phyloP scores from a whole-genome alignment of 2,329 filamentous ascomycete genomes.

The Xylariaceae sp. region DNA sequence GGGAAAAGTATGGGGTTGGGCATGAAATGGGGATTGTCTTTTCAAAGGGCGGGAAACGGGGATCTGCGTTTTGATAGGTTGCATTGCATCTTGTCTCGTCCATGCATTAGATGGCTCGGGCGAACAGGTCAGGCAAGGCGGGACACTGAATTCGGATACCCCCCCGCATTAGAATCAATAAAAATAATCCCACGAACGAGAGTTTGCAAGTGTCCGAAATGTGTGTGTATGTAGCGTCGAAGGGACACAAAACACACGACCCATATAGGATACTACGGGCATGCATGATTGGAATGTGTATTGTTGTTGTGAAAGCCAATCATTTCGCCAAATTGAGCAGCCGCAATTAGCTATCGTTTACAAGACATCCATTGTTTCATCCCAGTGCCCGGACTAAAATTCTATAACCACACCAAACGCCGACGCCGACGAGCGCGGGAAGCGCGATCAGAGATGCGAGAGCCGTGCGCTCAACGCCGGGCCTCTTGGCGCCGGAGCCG shows the following conservation, averaged over 20 bases:
- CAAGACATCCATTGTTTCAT: not conserved
- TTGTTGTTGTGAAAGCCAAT: not conserved
- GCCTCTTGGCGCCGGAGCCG: slow-evolving; percentile 27
- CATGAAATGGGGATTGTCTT: not conserved
- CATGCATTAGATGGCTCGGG: slow-evolving; percentile 2
- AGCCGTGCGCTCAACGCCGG: slow-evolving; percentile 31
- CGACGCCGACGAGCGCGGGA: slow-evolving; percentile 11
- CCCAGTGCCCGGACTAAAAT: slow-evolving; percentile 3
- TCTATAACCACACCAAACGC: slow-evolving; percentile 15
- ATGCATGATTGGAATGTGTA: too few species aligned
- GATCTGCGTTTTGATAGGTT: not conserved
- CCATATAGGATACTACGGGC: not conserved
- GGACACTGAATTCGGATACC: slow-evolving; percentile 1
- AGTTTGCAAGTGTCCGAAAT: not conserved
- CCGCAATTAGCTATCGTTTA: not conserved
- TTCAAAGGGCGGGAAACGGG: not conserved
- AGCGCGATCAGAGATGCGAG: slow-evolving; percentile 22
- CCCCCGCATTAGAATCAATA: not conserved
- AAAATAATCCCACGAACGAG: not conserved
- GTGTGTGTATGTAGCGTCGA: not conserved
- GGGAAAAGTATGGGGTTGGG: not conserved
- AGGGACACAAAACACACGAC: not conserved
- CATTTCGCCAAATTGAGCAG: not conserved
- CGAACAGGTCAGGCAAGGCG: not conserved
- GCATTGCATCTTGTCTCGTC: slow-evolving; percentile 2